Evolutionary conservation across 139 green algal species (phyloP), one percentile per base, ranked within the genome.

Genomic region (Ettlia oleoabundans): DNA sequence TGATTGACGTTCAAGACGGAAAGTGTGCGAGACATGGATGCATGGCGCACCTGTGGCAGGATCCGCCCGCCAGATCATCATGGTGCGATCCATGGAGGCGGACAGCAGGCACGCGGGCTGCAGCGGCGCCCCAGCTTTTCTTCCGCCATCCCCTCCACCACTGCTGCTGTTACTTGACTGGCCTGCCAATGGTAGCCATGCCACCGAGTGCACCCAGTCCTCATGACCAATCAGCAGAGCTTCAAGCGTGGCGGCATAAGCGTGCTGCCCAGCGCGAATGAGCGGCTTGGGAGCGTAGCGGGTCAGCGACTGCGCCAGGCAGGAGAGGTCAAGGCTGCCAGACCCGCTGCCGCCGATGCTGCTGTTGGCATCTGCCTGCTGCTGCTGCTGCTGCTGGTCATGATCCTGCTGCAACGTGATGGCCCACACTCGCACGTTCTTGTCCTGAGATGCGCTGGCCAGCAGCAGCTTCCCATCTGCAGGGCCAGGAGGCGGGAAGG

Each of bases 51-150:
- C 89, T 75, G 81, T 82, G 4, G 71, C 52, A 28, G 68, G 52
- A 47, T 98, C 93, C 10, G 88, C 91, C 8, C 80, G 55, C 97
- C 97, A 99, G 4, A 99, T 47, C 82, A 97, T 92, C 93, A 99
- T 97, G 35, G 94, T 98, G 19, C 97, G 88, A 85, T 99, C 97
- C 94, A 98, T 98, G 24, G 93, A 98, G 5, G 93, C 89, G 1
- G 93, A 95, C 62, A 99, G 92, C 67, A 99, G 91, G 61, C 72
- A 88, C 32, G 86, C 71, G 28, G 75, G 65, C 8, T 43, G 68
- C 47, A n/a, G n/a, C n/a, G n/a, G n/a, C n/a, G n/a, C n/a, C n/a
- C 53, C 61, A 47, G 53, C 64, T 33, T n/a, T 35, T 15, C 73
- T 37, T 52, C 58, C 43, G 55, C 55, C 43, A 24, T 37, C 40